Conservation (phyloP, 2,329 filamentous ascomycete species). For the Tolypocladium pustulatum region DNA sequence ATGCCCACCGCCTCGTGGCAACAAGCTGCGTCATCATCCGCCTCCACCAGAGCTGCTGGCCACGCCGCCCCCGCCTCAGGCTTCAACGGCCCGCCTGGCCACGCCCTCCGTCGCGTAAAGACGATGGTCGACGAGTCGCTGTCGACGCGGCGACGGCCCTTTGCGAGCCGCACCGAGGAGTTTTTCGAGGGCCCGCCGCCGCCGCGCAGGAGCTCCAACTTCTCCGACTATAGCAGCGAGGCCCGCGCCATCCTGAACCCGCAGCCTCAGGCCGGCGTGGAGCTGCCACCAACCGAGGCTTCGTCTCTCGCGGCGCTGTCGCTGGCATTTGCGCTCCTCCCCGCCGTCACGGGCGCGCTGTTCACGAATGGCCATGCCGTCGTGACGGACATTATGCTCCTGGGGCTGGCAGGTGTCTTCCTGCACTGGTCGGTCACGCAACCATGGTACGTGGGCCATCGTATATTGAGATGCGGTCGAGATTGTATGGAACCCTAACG, state of each 20-base stretch:
- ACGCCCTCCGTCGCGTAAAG: conserved; percentile 29
- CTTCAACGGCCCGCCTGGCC: conserved; percentile 14
- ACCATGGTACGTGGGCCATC: conserved; percentile 54
- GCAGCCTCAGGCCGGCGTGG: conserved; percentile 24
- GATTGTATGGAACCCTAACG: neutral
- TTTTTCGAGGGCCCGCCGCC: conserved; percentile 19
- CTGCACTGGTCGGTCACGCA: conserved; percentile 86
- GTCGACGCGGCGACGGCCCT: conserved; percentile 7
- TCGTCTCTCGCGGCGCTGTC: conserved; percentile 73
- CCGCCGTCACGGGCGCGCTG: conserved; percentile 73
- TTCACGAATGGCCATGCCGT: conserved; percentile 78
- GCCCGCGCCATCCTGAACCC: conserved; percentile 57
- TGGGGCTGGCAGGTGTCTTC: conserved; percentile 73
- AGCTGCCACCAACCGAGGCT: conserved; percentile 35
- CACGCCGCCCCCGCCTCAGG: neutral
- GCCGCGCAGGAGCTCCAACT: conserved; percentile 62
- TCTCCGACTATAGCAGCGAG: conserved; percentile 68
- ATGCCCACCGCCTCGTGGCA: neutral
- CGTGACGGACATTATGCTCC: conserved; percentile 73
- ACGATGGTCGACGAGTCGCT: conserved; percentile 29
- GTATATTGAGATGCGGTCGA: neutral
- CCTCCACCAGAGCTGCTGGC: neutral
- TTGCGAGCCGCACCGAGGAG: conserved; percentile 13
- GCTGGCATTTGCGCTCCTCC: conserved; percentile 71
- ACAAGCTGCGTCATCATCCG: neutral